Conservation (phyloP, 106 monocot species). For the Acorus gramineus region DNA sequence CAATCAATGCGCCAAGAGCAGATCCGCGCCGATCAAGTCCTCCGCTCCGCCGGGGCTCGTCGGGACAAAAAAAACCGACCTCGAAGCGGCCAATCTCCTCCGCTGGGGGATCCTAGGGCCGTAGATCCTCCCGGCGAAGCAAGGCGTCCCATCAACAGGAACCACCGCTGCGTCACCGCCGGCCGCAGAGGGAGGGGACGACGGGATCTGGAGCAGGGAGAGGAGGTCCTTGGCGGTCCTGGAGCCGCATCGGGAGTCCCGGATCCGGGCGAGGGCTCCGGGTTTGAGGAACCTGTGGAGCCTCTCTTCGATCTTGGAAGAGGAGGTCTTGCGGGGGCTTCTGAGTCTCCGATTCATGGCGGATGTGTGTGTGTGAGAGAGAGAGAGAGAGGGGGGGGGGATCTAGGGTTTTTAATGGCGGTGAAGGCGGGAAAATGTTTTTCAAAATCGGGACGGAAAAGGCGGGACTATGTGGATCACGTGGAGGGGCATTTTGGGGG, state of each 20-base stretch:
- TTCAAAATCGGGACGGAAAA: too few relatives aligned
- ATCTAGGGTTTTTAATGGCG: neutral
- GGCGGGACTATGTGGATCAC: too few relatives aligned
- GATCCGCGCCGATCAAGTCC: too few relatives aligned
- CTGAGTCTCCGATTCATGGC: constrained; percentile 8
- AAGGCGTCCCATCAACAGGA: constrained; percentile 7
- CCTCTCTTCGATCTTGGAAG: constrained; percentile 11
- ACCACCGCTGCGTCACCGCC: too few relatives aligned
- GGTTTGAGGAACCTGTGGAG: constrained; percentile 14
- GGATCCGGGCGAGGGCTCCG: constrained; percentile 18
- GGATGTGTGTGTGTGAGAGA: neutral
- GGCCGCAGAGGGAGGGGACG: neutral
- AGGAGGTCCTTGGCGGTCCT: constrained; percentile 1
- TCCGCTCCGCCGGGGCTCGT: constrained; percentile 12
- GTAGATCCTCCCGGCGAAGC: constrained; percentile 8
- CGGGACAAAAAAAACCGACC: constrained; percentile 10
- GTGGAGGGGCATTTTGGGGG: too few relatives aligned
- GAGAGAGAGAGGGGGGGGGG: neutral
- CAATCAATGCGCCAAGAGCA: too few relatives aligned
- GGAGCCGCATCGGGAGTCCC: constrained; percentile 15
- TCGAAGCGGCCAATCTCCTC: constrained; percentile 13
- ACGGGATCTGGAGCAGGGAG: neutral
- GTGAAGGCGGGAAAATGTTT: neutral
- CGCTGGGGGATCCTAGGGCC: constrained; percentile 12
- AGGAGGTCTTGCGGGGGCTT: neutral